Evolutionary conservation across 768 basidiomycete genomes (phyloP), one percentile per base, ranked within the genome.

Genomic region (Lyophyllum semitale): DNA sequence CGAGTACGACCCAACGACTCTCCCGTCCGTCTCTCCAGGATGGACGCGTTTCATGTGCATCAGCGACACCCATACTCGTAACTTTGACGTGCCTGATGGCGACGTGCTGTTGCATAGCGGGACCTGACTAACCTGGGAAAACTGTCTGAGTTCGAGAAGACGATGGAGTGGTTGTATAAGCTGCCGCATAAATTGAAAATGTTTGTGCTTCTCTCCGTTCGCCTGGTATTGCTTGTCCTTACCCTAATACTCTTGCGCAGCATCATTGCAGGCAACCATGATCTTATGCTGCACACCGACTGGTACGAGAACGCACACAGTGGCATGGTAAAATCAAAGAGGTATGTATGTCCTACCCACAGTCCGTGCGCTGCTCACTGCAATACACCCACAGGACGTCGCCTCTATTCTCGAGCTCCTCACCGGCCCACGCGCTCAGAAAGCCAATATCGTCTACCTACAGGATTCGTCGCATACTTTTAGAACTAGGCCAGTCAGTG

Each of bases 261-360:
- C 43, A 73, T 89, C 49, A 83, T 88, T 45, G 86, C 82, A 32
- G 87, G 88, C n/a, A 89, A 89, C 59, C 88, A 89, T 59, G 88
- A 90, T 59, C 67, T 86, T 32, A 60, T 73, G 0, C 55, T 81
- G 8, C 71, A 82, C 55, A 57, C 57, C 2, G 68, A 67, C 1
- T 81, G 71, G 72, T 81, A 79, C 53, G 75, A 78, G 27, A 37
- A 42, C 3, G 63, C 73, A 18, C 72, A 65, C 53, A 20, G 35
- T 73, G 69, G 64, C 73, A 73, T 53, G 32, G 54, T 27, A 37
- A 18, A 9, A 35, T 55, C 15, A 60, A 54, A n/a, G 15, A 73
- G 69, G 57, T 65, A 74, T 66, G 73, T 70, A 26, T 40, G 67
- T 58, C 18, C 18, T 29, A 8, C 8, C 5, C 25, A n/a, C 43